Evolutionary conservation across 495 filamentous ascomycete genomes (phyloP), one percentile per base, ranked within the genome.

Genomic region (Beverwykella pulmonaria): DNA sequence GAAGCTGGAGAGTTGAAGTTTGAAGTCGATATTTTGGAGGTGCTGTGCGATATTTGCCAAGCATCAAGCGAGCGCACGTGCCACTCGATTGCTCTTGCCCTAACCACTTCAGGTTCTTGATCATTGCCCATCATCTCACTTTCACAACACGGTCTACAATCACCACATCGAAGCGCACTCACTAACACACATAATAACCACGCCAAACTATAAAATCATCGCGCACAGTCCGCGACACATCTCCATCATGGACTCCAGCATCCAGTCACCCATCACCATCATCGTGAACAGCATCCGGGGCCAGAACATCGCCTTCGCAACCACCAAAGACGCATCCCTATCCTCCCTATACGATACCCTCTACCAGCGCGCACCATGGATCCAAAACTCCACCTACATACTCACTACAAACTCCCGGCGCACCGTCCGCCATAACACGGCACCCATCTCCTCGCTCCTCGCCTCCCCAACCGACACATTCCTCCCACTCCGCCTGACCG

Each of bases 401-500:
- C 80, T 98, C 26, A 93, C 92, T 30, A 97, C 94, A 1, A 86
- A 86, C 53, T 89, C 88, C 26, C 94, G 92, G 75, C 89, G 86
- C 65, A 80, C 87, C 73, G 77, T 97, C 22, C 71, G 78, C 0
- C 76, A 76, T 56, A 82, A 76, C 60, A 69, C 65, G 26, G 68
- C 74, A 52, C 78, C 84, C 9, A 74, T 89, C 64, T 85, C 87
- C n/a, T 66, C 78, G 7, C 76, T 83, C 50, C 81, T 87, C 19
- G 77, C 80, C 53, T 70, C 65, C 39, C 61, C 73, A n/a, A 56
- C 81, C 64, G 83, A 86, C 81, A 81, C 80, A 62, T 86, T 97
- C 68, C 83, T 98, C 58, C 86, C 92, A 1, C 84, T 98, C 10
- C 91, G 92, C 49, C 84, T 98, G 26, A 86, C 86, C 17, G 79